Evolutionary conservation across 2,329 filamentous ascomycete species (phyloP), one percentile per base, ranked within the genome.

Genomic region (Colletotrichum lupini): DNA sequence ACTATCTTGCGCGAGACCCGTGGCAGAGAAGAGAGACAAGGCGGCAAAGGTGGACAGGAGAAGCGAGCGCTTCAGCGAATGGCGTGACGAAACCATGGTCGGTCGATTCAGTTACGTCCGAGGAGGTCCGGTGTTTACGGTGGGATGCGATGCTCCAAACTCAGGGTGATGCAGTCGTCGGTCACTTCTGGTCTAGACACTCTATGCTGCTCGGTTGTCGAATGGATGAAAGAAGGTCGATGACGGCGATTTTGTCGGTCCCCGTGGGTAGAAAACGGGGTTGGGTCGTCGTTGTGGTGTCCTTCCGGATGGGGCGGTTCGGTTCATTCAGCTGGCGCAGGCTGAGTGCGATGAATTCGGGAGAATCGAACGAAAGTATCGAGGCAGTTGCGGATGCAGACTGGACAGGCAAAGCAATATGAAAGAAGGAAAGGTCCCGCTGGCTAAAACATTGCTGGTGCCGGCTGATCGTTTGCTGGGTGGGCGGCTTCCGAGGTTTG

Each of bases 31-130:
- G 11, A 83, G 62, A 19, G 80, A 76, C n/a, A 77, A 28, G 57
- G 60, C 66, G 75, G 73, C 75, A 97, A 98, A 95, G 95, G 95
- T 84, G 90, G 95, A 78, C 90, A 92, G 76, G 97, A 97, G 87
- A 94, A 92, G 82, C 74, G 74, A 58, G 57, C 67, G 74, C 72
- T 73, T 74, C 63, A 74, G 55, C 37, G 73, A 68, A 53, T 67
- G 52, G 30, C 24, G 65, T n/a, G 64, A 67, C 22, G 73, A 37
- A 37, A 49, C 69, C 74, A 76, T 76, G 55, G 32, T 66, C 57
- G 52, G 58, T 53, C 32, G 35, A 28, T 5, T 46, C 49, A 24
- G 12, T 19, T 28, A 42, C 35, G 26, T 58, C 46, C 30, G 32
- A 52, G 14, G 16, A 8, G 19, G 35, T 57, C 22, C 22, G 56